phyloP scores from a whole-genome alignment of 306 rosid species.

The Fragaria nilgerrensis region DNA sequence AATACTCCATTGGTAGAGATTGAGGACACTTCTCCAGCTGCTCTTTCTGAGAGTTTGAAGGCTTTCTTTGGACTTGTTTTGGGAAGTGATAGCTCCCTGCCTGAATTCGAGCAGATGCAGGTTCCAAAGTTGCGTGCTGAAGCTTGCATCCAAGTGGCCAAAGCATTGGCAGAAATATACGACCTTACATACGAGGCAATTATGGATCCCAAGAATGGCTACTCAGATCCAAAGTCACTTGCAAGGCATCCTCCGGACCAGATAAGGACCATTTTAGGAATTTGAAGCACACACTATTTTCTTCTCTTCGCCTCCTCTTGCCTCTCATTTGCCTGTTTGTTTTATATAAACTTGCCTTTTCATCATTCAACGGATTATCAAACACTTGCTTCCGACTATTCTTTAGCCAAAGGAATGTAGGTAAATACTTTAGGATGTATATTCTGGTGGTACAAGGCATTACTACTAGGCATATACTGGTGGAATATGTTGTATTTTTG shows the following conservation, averaged over 20 bases:
- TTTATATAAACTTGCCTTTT: background rate
- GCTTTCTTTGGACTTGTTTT: conserved; percentile 78
- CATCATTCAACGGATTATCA: background rate
- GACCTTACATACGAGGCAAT: conserved; percentile 75
- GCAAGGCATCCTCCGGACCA: conserved; percentile 99
- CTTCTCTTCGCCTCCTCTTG: conserved; percentile 15
- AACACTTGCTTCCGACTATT: background rate
- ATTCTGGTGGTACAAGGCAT: background rate
- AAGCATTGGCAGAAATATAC: conserved; percentile 72
- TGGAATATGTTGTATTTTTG: background rate
- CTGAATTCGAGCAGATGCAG: conserved; percentile 94
- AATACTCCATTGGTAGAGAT: conserved; percentile 67
- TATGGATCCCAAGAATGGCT: conserved; percentile 84
- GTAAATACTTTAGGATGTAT: background rate
- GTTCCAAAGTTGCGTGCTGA: conserved; percentile 88
- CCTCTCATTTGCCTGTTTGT: background rate
- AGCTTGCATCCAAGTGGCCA: conserved; percentile 78
- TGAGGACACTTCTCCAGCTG: conserved; percentile 62
- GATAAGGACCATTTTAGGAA: conserved; percentile 95
- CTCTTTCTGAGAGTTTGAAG: conserved; percentile 72
- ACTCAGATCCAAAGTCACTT: conserved; percentile 78
- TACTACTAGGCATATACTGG: background rate
- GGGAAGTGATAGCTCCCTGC: conserved; percentile 86
- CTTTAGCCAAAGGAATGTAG: conserved; percentile 7
- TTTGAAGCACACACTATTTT: conserved; percentile 38